Percentiles rank a stretch among this genome's conserved stretches.
phyloP scores from a whole-genome alignment of 1,284 basidiomycete genomes.

The Sporisorium reilianum region DNA sequence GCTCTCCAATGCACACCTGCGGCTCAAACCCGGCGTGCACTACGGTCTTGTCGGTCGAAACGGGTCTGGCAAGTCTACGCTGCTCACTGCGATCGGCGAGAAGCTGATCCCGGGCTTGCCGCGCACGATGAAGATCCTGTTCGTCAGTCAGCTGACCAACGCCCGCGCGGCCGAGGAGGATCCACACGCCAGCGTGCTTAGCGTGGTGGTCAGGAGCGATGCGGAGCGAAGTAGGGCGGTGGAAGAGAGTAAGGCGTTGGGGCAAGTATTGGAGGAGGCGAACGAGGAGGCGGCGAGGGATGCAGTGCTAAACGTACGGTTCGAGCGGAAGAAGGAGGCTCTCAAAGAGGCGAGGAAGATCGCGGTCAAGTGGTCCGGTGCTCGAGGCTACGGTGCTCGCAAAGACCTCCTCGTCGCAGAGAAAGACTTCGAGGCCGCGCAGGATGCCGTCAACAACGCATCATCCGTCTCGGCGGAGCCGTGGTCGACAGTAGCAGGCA shows the following conservation, averaged over 20 bases:
- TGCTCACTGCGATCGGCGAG: constrained; percentile 72
- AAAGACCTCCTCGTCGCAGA: constrained; percentile 72
- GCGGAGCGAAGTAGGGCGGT: constrained; percentile 58
- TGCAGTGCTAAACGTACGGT: constrained; percentile 57
- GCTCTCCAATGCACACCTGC: constrained; percentile 73
- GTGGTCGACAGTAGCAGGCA: constrained; percentile 62
- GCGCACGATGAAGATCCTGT: constrained; percentile 73
- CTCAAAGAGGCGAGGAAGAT: constrained; percentile 74
- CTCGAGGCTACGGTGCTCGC: constrained; percentile 75
- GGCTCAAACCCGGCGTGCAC: constrained; percentile 73
- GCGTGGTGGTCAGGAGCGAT: constrained; percentile 70
- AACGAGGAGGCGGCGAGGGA: constrained; percentile 49
- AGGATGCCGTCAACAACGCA: constrained; percentile 36
- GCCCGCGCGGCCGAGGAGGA: constrained; percentile 26
- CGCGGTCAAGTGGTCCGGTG: constrained; percentile 75
- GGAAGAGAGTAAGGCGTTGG: constrained; percentile 63
- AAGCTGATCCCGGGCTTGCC: constrained; percentile 74
- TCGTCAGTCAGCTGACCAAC: constrained; percentile 73
- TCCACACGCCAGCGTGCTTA: constrained; percentile 54
- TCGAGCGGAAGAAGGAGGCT: constrained; percentile 68
- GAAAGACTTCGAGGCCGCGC: constrained; percentile 62
- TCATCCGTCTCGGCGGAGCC: constrained; percentile 33
- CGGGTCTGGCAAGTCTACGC: constrained; percentile 74
- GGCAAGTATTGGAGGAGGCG: constrained; percentile 64
- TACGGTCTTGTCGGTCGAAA: constrained; percentile 75